Percentiles rank a stretch among this genome's conserved stretches.
Evolutionary conservation across 2,329 filamentous ascomycete species (phyloP).

Genomic region (Spiromastix sp.): DNA sequence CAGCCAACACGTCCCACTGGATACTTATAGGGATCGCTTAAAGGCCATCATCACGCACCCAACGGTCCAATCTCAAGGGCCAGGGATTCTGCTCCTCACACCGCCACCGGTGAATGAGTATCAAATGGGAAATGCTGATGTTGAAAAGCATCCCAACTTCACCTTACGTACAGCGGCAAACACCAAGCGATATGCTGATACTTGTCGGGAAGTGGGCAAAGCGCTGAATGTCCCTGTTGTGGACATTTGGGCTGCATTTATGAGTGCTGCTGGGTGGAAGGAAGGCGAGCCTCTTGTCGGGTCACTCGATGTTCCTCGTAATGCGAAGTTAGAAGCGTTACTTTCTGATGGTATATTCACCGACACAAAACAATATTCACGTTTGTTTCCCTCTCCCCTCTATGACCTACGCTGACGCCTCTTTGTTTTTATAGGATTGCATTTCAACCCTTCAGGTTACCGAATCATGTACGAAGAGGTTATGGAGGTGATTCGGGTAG

Average conservation of each 20-base stretch:
- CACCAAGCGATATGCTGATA: slow-evolving; percentile 55
- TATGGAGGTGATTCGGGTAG: slow-evolving; percentile 38
- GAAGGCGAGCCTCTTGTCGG: slow-evolving; percentile 44
- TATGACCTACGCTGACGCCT: slow-evolving; percentile 6
- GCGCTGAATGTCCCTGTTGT: slow-evolving; percentile 52
- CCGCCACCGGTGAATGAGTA: slow-evolving; percentile 78
- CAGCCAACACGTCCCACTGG: slow-evolving; percentile 67
- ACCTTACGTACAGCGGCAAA: slow-evolving; percentile 47
- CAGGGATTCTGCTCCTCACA: slow-evolving; percentile 64
- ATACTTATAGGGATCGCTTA: slow-evolving; percentile 64
- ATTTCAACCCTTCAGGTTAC: slow-evolving; percentile 49
- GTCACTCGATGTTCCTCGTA: slow-evolving; percentile 46
- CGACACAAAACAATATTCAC: too few relatives aligned
- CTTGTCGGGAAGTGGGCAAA: slow-evolving; percentile 52
- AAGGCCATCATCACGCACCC: slow-evolving; percentile 62
- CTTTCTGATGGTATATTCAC: slow-evolving; percentile 45
- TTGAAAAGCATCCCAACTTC: too few relatives aligned
- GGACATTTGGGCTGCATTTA: slow-evolving; percentile 71
- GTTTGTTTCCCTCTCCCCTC: neutral
- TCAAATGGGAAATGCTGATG: slow-evolving; percentile 40
- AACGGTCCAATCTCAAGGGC: slow-evolving; percentile 56
- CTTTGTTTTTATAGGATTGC: slow-evolving; percentile 37
- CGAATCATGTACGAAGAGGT: slow-evolving; percentile 44
- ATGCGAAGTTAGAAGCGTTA: slow-evolving; percentile 43
- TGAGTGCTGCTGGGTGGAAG: slow-evolving; percentile 51